Evolutionary conservation across 176 grass and related monocot genomes (phyloP), one percentile per base, ranked within the genome.

Genomic region (Aegilops bicornis): DNA sequence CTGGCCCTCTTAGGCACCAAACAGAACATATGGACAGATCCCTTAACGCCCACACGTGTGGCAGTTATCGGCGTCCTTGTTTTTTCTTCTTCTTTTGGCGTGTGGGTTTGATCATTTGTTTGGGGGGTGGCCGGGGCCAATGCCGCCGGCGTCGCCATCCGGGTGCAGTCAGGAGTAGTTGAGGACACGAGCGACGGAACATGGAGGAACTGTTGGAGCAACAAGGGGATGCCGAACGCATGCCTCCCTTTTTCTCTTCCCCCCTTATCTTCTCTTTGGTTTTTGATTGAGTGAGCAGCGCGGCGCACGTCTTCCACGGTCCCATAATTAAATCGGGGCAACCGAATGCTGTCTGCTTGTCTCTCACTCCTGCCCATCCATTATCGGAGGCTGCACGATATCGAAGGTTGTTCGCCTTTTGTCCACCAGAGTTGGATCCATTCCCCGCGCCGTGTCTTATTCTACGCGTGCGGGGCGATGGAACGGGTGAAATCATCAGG

Each of bases 81-180:
- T 74, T 74, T 13, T n/a, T 5, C 5, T 7, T 7, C 7, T 12
- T 73, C 42, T 73, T 24, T 39, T 25, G 19, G 22, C 22, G 69
- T 15, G 22, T 73, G 37, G 71, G n/a, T 25, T 15, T 50, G 42
- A 75, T 75, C 14, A 48, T 48, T 17, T 50, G 4, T 29, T 74
- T 29, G 13, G 1, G 33, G 66, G 8, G 10, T 69, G 67, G 67
- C 32, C 32, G 39, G 72, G 58, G 54, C 77, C 77, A 79, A 79
- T 79, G 58, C 60, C 35, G 78, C 16, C 16, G 7, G 83, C 31
- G 74, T 85, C 83, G 22, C 45, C 64, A 69, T 86, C 84, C 16
- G 10, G 64, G 10, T 86, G 40, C 80, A 80, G 90, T 27, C 70
- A 85, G 54, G 66, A 87, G 87, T 87, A 75, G 87, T 89, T 86